Evolutionary conservation across 352 stramenopile genomes (phyloP).

Genomic region (Pythium pectinolyticum): DNA sequence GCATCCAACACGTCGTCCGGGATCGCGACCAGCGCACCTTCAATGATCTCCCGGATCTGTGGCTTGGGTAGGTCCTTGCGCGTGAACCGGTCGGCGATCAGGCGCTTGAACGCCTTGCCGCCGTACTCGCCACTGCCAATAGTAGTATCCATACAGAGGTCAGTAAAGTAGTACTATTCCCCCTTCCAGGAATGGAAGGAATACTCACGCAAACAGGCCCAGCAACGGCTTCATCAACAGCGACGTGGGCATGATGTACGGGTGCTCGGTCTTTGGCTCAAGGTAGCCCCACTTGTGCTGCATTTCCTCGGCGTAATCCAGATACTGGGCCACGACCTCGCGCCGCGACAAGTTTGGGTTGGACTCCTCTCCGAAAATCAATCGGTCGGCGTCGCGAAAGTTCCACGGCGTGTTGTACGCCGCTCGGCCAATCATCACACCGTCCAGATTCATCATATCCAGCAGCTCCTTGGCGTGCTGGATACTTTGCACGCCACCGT

Average conservation of each 20-base stretch:
- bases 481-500: slow-evolving; percentile 95
- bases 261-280: slow-evolving; percentile 40
- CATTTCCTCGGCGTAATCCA: slow-evolving; percentile 84
- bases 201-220: slow-evolving; percentile 45
- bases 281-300: slow-evolving; percentile 69
- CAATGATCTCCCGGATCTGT: slow-evolving; percentile 72
- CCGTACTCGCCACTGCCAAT: slow-evolving; percentile 72
- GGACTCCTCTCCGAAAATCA: slow-evolving; percentile 70
- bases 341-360: slow-evolving; percentile 86
- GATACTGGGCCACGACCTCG: slow-evolving; percentile 81
- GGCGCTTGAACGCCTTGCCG: slow-evolving; percentile 80
- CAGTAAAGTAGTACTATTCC: no score
- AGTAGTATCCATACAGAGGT: neutral
- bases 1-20: slow-evolving; percentile 73
- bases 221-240: slow-evolving; percentile 79
- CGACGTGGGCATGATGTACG: slow-evolving; percentile 80
- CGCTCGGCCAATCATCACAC: slow-evolving; percentile 90
- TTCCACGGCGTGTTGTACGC: slow-evolving; percentile 90
- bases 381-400: slow-evolving; percentile 80
- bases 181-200: no score
- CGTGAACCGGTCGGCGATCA: slow-evolving; percentile 67
- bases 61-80: slow-evolving; percentile 56
- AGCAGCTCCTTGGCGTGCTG: slow-evolving; percentile 89
- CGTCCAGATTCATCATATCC: slow-evolving; percentile 69
- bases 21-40: slow-evolving; percentile 65